phyloP scores from a whole-genome alignment of 1,284 basidiomycete species.

The Mycosarcoma mackinlayi region DNA sequence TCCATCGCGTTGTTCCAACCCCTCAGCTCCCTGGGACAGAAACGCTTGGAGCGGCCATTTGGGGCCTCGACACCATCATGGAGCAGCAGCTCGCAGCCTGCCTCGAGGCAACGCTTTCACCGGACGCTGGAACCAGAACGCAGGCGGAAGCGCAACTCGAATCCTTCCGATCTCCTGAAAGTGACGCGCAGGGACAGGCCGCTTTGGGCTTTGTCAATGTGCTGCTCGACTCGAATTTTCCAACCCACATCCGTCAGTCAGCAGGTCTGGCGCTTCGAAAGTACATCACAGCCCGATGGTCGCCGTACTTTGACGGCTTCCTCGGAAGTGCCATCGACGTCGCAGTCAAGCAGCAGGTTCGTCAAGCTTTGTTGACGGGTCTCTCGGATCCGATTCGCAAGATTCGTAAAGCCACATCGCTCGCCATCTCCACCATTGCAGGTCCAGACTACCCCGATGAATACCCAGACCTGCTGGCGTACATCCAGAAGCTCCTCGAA shows the following conservation, averaged over 20 bases:
- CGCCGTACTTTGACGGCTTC: constrained; percentile 57
- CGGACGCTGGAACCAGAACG: constrained; percentile 31
- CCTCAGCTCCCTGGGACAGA: no score
- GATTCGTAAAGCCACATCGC: constrained; percentile 57
- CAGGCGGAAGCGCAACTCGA: constrained; percentile 50
- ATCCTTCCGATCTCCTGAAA: constrained; percentile 31
- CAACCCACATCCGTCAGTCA: constrained; percentile 55
- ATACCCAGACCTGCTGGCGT: constrained; percentile 59
- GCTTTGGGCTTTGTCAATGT: constrained; percentile 46
- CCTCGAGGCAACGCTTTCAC: constrained; percentile 51
- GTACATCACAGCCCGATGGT: constrained; percentile 63
- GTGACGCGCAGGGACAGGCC: constrained; percentile 28
- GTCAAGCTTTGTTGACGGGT: constrained; percentile 46
- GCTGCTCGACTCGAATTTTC: constrained; percentile 22
- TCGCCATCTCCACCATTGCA: constrained; percentile 57
- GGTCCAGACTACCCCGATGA: constrained; percentile 66
- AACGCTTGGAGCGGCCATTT: no score
- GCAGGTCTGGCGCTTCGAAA: constrained; percentile 59
- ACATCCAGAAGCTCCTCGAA: constrained; percentile 48
- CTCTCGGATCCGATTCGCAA: constrained; percentile 53
- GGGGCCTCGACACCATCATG: no score
- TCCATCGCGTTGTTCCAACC: no score
- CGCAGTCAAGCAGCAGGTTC: constrained; percentile 53
- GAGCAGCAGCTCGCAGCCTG: constrained; percentile 45
- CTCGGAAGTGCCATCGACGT: constrained; percentile 45